Evolutionary conservation across 305 asterid species (phyloP).

Genomic region (Rubia balearica): DNA sequence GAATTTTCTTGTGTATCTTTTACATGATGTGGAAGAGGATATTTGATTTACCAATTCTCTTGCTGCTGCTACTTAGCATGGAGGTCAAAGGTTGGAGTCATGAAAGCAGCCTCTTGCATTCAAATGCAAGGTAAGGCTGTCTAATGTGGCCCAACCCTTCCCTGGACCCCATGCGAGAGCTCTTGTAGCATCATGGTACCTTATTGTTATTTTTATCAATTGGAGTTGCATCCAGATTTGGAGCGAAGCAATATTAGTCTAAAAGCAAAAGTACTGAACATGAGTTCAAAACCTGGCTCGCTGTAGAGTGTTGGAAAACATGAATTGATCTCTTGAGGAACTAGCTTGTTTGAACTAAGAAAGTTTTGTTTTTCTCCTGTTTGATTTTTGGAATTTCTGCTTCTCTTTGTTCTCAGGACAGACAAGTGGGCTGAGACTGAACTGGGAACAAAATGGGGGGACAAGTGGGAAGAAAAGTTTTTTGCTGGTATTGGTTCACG

Average conservation of each 20-base stretch:
- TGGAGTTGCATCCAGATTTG: slow-evolving; percentile 1
- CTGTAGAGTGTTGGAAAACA: not conserved
- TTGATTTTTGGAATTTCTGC: not conserved
- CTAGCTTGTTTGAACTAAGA: not conserved
- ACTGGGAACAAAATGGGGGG: slow-evolving; percentile 99
- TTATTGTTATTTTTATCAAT: not conserved
- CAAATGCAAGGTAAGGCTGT: slow-evolving; percentile 3
- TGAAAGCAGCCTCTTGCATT: not conserved
- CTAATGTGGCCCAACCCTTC: not conserved
- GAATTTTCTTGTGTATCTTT: not conserved
- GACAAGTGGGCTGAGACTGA: slow-evolving; percentile 99
- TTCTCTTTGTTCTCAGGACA: slow-evolving; percentile 55
- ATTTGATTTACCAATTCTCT: not conserved
- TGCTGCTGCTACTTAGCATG: not conserved
- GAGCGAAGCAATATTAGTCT: not conserved
- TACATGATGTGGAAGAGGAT: not conserved
- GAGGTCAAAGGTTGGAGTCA: not conserved
- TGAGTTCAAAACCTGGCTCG: not conserved
- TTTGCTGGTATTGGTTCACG: slow-evolving; percentile 92
- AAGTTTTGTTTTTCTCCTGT: not conserved
- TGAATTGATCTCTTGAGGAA: not conserved
- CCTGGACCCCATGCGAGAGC: not conserved
- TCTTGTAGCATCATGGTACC: not conserved
- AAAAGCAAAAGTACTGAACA: not conserved
- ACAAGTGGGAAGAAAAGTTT: slow-evolving; percentile 98